A percentile compares a stretch with the other conserved stretches of the same genome.
Evolutionary conservation across 768 basidiomycete genomes (phyloP).

Genomic region (Rhizopogon vinicolor): DNA sequence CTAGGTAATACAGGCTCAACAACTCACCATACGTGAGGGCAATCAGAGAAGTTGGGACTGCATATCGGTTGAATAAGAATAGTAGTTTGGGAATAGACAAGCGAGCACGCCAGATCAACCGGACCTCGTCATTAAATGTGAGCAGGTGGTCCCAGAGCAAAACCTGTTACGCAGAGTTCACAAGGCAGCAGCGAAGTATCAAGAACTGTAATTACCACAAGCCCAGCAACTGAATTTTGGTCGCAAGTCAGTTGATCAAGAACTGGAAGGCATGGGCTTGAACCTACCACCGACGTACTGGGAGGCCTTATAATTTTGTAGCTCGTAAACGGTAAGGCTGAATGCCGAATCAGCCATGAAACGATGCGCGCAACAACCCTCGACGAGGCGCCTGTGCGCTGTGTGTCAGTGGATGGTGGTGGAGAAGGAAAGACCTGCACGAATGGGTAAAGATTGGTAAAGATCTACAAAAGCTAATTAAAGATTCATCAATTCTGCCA

Average conservation of each 20-base stretch:
- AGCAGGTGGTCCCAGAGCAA: slow-evolving; percentile 31
- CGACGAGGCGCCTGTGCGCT: background rate
- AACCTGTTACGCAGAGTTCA: slow-evolving; percentile 15
- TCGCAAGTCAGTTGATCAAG: slow-evolving; percentile 1
- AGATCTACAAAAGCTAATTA: slow-evolving; percentile 8
- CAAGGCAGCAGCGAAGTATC: background rate
- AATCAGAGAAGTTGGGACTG: slow-evolving; percentile 26
- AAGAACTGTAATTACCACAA: slow-evolving; percentile 14
- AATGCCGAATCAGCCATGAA: background rate
- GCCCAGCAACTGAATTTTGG: slow-evolving; percentile 14
- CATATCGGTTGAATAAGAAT: slow-evolving; percentile 31
- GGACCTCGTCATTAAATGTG: slow-evolving; percentile 29
- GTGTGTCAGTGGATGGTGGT: background rate
- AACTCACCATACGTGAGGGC: slow-evolving; percentile 25
- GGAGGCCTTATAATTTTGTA: slow-evolving; percentile 11
- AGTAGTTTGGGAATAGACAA: slow-evolving; percentile 24
- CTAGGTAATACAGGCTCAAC: background rate
- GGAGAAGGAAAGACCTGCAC: background rate
- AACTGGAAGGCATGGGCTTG: background rate
- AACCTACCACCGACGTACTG: slow-evolving; percentile 23
- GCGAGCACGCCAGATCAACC: slow-evolving; percentile 26
- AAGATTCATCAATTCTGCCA: slow-evolving; percentile 1
- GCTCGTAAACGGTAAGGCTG: background rate
- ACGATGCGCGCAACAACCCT: background rate
- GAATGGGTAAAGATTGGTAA: background rate